A percentile compares a stretch with the other conserved stretches of the same genome.
These are phyloP conservation scores for Lachnellula occidentalis DNA, from an alignment of 2,329 filamentous ascomycete genomes.

Conservation along the genomic window DNA sequence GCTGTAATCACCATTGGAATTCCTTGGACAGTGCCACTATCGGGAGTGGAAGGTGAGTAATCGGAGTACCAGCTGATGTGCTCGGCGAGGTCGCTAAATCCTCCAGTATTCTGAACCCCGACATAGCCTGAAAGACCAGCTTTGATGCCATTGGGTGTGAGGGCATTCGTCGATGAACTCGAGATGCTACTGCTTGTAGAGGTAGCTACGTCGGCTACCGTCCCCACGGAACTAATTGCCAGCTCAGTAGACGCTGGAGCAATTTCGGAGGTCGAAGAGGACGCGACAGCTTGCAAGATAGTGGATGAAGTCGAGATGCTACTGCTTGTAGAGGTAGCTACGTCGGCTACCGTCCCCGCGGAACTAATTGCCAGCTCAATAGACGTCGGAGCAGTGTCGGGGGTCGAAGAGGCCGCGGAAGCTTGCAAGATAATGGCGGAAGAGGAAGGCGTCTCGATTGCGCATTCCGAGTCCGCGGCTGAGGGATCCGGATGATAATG, in stretches of 20 bases:
- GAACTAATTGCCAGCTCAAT: too few species aligned
- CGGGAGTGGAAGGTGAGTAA: not conserved
- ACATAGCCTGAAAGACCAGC: not conserved
- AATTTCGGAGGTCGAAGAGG: too few species aligned
- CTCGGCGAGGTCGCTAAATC: not conserved
- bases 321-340: not conserved
- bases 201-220: not conserved
- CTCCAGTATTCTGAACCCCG: not conserved
- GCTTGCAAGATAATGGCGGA: too few species aligned
- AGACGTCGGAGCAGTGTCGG: too few species aligned
- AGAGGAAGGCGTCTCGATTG: too few species aligned
- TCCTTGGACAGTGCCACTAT: not conserved
- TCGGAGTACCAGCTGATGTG: not conserved
- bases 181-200: not conserved
- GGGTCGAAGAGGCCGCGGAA: too few species aligned
- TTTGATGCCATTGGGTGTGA: not conserved
- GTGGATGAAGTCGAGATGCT: not conserved
- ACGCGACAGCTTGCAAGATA: too few species aligned
- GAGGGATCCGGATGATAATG: too few species aligned
- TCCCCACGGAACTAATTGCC: too few species aligned
- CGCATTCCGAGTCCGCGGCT: too few species aligned
- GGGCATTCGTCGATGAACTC: not conserved
- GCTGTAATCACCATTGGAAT: not conserved
- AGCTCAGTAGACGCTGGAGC: too few species aligned
- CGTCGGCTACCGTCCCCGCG: too few species aligned